These are phyloP conservation scores for Quercus phellos DNA, from an alignment of 331 rosid genomes.

Conservation along the genomic window DNA sequence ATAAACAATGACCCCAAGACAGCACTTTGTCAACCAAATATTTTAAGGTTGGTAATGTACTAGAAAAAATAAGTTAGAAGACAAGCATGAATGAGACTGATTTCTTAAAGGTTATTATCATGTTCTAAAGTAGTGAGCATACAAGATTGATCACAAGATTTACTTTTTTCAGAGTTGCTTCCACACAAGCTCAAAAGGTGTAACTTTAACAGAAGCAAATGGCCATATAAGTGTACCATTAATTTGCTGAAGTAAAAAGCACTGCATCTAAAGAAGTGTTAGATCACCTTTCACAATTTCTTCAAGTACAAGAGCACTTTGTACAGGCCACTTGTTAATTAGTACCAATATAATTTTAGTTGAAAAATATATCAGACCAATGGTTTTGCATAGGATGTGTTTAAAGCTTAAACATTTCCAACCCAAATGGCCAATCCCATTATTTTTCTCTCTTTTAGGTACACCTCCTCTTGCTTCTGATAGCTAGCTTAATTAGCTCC, in stretches of 20 bases:
- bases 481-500: neutral
- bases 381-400: neutral
- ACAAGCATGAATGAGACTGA: neutral
- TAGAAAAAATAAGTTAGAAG: neutral
- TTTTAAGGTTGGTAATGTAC: neutral
- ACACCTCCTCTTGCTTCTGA: slow-evolving; percentile 10
- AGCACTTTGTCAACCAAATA: neutral
- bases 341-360: neutral
- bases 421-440: neutral
- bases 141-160: slow-evolving; percentile 14
- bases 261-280: slow-evolving; percentile 7
- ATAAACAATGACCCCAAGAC: neutral
- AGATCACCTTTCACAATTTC: slow-evolving; percentile 16
- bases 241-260: slow-evolving; percentile 23
- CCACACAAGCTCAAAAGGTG: slow-evolving; percentile 30
- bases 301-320: neutral
- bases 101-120: neutral
- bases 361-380: slow-evolving; percentile 8
- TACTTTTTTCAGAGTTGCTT: slow-evolving; percentile 8
- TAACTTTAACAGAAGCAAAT: slow-evolving; percentile 21
- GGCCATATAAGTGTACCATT: slow-evolving; percentile 22
- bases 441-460: slow-evolving; percentile 2
- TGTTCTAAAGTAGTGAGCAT: neutral
- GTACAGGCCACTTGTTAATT: slow-evolving; percentile 9
- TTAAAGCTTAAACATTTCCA: slow-evolving; percentile 8